Evolutionary conservation across 345 rosid genomes (phyloP).

Genomic region (Hibiscus tridactylites): DNA sequence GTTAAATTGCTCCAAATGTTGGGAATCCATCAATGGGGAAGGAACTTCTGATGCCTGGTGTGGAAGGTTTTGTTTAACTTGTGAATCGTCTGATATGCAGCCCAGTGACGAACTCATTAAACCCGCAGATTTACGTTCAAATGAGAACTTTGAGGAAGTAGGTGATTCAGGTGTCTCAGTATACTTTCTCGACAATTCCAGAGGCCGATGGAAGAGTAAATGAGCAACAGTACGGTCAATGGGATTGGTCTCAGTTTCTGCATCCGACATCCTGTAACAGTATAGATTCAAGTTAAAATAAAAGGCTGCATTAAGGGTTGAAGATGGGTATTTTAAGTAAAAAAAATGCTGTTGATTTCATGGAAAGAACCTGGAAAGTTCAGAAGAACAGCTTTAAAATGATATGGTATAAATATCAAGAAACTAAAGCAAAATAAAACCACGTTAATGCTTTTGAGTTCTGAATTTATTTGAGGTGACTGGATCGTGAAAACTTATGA

Average conservation of each 20-base stretch:
- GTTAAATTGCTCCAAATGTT: conserved; percentile 3
- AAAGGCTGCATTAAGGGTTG: background rate
- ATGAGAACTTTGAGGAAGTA: conserved; percentile 33
- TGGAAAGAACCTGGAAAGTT: background rate
- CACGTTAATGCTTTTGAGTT: background rate
- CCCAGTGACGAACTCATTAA: conserved; percentile 18
- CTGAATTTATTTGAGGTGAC: background rate
- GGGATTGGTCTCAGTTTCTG: conserved; percentile 83
- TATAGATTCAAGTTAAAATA: background rate
- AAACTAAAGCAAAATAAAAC: background rate
- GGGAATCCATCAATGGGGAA: conserved; percentile 12
- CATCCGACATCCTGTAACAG: conserved; percentile 24
- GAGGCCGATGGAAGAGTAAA: conserved; percentile 76
- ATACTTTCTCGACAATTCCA: conserved; percentile 38
- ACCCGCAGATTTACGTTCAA: conserved; percentile 26
- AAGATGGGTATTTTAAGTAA: background rate
- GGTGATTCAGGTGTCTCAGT: conserved; percentile 54
- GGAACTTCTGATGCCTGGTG: conserved; percentile 20
- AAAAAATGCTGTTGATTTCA: background rate
- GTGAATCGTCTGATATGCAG: conserved; percentile 20
- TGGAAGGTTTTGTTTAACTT: conserved; percentile 13
- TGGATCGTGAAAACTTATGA: background rate
- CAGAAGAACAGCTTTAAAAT: background rate
- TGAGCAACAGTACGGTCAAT: conserved; percentile 79
- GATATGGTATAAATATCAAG: background rate